Evolutionary conservation across 768 basidiomycete genomes (phyloP).

Genomic region (Hysterangium stoloniferum): DNA sequence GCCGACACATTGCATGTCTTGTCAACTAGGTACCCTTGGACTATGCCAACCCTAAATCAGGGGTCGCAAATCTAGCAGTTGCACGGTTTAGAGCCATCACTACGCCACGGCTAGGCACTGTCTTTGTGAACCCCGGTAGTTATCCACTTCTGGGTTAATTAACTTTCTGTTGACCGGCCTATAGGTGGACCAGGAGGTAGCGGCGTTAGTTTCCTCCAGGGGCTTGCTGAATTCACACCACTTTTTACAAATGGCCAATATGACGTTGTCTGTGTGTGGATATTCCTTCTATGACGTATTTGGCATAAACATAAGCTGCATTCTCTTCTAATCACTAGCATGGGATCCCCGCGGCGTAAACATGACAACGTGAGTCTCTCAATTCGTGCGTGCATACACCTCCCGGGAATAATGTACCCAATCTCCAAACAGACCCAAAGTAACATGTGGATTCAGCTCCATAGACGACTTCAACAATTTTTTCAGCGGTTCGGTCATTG

Average conservation of each 20-base stretch:
- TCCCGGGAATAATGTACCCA: not conserved
- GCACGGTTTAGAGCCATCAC: not conserved
- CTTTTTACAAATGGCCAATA: not conserved
- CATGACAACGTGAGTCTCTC: not conserved
- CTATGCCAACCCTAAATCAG: not conserved
- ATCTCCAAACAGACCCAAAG: not conserved
- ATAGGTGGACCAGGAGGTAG: not conserved
- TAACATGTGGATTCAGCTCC: not conserved
- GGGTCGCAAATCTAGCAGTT: not conserved
- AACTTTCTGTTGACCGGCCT: not conserved
- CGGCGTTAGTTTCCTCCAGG: not conserved
- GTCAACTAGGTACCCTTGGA: not conserved
- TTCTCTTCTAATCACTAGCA: not conserved
- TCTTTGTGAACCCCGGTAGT: not conserved
- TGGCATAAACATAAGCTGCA: not conserved
- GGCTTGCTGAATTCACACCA: not conserved
- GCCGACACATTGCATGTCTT: too few species aligned
- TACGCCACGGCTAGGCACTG: not conserved
- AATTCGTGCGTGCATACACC: not conserved
- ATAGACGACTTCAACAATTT: not conserved
- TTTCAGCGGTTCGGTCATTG: not conserved
- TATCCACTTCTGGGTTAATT: not conserved
- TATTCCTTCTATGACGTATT: not conserved
- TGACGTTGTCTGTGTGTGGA: not conserved
- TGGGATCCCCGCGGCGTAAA: constrained; percentile 2